Conservation (phyloP, 2,329 filamentous ascomycete genomes). For the Fusarium robinianum region DNA sequence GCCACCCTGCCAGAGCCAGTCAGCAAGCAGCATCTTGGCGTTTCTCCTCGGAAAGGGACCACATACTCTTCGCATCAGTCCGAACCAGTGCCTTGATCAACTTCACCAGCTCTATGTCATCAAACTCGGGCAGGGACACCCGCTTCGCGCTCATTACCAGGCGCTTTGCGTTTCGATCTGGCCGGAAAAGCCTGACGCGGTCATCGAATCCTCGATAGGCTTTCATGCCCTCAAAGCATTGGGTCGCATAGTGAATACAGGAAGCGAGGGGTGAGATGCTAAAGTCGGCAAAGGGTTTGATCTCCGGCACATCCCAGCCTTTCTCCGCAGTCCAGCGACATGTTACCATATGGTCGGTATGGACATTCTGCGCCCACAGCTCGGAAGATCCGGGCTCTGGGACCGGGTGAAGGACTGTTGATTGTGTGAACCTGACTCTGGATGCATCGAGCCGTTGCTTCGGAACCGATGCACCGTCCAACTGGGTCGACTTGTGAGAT, state of each 20-base stretch:
- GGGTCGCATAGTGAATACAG: slow-evolving; percentile 14
- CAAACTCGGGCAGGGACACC: slow-evolving; percentile 7
- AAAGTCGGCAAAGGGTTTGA: slow-evolving; percentile 8
- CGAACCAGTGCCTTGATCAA: slow-evolving; percentile 6
- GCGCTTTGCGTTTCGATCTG: slow-evolving; percentile 8
- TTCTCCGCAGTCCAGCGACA: slow-evolving; percentile 1
- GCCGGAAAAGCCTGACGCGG: slow-evolving; percentile 6
- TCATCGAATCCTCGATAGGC: slow-evolving; percentile 9
- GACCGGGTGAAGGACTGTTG: background rate
- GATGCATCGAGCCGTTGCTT: slow-evolving; percentile 10
- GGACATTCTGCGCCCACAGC: slow-evolving; percentile 5
- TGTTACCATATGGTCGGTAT: slow-evolving; percentile 8
- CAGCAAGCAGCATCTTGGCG: too few species aligned
- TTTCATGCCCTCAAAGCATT: slow-evolving; percentile 14
- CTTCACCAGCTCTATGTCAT: slow-evolving; percentile 5
- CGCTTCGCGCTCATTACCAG: slow-evolving; percentile 7
- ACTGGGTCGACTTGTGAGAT: too few species aligned
- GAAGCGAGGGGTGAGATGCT: slow-evolving; percentile 2
- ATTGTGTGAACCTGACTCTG: background rate
- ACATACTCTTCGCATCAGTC: background rate
- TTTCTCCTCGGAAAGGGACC: slow-evolving; percentile 7
- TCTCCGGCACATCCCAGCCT: slow-evolving; percentile 9
- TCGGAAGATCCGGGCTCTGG: slow-evolving; percentile 1
- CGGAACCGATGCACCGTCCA: background rate
- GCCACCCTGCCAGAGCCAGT: too few species aligned